Evolutionary conservation across 805 yeast genomes (phyloP).

Genomic region (Jamesozyma hellenica): DNA sequence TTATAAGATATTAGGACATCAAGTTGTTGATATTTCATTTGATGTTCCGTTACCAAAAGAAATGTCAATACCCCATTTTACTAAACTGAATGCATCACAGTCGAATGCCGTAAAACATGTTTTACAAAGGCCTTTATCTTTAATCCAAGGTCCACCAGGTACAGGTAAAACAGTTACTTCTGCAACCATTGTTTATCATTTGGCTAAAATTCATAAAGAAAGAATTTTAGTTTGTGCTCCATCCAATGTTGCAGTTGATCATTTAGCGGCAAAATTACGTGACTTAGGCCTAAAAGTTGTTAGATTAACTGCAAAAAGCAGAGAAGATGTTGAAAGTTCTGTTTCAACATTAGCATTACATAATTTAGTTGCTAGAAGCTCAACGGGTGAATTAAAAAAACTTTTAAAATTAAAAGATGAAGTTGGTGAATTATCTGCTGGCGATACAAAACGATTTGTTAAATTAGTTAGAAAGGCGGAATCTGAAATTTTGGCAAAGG

Average conservation of each 20-base stretch:
- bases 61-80: slow-evolving; percentile 55
- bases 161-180: slow-evolving; percentile 94
- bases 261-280: slow-evolving; percentile 64
- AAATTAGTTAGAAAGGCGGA: slow-evolving; percentile 41
- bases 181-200: slow-evolving; percentile 74
- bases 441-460: slow-evolving; percentile 40
- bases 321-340: slow-evolving; percentile 71
- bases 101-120: slow-evolving; percentile 64
- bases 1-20: slow-evolving; percentile 73
- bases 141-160: slow-evolving; percentile 94
- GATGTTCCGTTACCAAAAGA: slow-evolving; percentile 50
- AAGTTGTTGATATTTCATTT: slow-evolving; percentile 52
- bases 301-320: slow-evolving; percentile 61
- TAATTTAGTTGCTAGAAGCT: slow-evolving; percentile 37
- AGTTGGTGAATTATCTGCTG: slow-evolving; percentile 54
- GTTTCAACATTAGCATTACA: slow-evolving; percentile 51
- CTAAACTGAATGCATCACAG: slow-evolving; percentile 70
- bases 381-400: slow-evolving; percentile 50
- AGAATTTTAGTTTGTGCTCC: slow-evolving; percentile 87
- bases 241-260: slow-evolving; percentile 91
- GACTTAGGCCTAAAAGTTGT: slow-evolving; percentile 68
- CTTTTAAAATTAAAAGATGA: slow-evolving; percentile 49
- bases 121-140: slow-evolving; percentile 58
- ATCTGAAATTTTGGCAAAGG: slow-evolving; percentile 37
- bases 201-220: slow-evolving; percentile 49